These are phyloP conservation scores for Phytophthora brassicae DNA, from an alignment of 352 stramenopile species.

Conservation along the genomic window DNA sequence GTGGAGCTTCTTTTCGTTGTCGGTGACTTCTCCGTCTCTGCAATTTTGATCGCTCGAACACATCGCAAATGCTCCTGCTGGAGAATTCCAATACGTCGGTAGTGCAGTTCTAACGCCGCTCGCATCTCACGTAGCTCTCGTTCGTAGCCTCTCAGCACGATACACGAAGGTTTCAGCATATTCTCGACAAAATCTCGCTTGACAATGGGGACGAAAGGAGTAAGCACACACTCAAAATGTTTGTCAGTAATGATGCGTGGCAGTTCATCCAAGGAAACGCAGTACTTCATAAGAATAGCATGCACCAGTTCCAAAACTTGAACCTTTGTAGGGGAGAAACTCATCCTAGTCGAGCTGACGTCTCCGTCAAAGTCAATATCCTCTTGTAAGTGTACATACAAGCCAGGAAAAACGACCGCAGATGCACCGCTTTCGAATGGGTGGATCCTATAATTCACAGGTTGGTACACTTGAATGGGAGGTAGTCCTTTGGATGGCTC, in stretches of 20 bases:
- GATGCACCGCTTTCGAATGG: not conserved
- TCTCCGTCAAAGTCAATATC: slow-evolving; percentile 27
- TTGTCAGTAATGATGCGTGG: slow-evolving; percentile 36
- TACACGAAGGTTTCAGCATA: slow-evolving; percentile 32
- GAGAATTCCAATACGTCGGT: slow-evolving; percentile 32
- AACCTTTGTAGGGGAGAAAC: slow-evolving; percentile 31
- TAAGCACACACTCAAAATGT: slow-evolving; percentile 37
- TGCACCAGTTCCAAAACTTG: slow-evolving; percentile 50
- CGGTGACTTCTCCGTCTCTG: slow-evolving; percentile 22
- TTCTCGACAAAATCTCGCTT: slow-evolving; percentile 22
- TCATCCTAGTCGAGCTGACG: slow-evolving; percentile 24
- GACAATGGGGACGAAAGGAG: slow-evolving; percentile 38
- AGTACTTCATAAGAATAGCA: slow-evolving; percentile 43
- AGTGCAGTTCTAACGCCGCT: slow-evolving; percentile 33
- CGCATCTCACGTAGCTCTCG: slow-evolving; percentile 28
- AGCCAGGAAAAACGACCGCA: slow-evolving; percentile 7
- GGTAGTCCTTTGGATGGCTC: not conserved
- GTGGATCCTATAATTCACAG: slow-evolving; percentile 10
- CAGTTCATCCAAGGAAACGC: slow-evolving; percentile 42
- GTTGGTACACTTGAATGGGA: not conserved
- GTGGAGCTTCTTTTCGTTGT: not conserved
- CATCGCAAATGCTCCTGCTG: slow-evolving; percentile 40
- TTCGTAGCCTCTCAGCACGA: slow-evolving; percentile 27
- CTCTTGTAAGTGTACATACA: slow-evolving; percentile 30
- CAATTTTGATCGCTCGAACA: slow-evolving; percentile 33